Base-by-base conservation (phyloP, 2,329 filamentous ascomycete genomes). In the Parafenestella ontariensis region DNA sequence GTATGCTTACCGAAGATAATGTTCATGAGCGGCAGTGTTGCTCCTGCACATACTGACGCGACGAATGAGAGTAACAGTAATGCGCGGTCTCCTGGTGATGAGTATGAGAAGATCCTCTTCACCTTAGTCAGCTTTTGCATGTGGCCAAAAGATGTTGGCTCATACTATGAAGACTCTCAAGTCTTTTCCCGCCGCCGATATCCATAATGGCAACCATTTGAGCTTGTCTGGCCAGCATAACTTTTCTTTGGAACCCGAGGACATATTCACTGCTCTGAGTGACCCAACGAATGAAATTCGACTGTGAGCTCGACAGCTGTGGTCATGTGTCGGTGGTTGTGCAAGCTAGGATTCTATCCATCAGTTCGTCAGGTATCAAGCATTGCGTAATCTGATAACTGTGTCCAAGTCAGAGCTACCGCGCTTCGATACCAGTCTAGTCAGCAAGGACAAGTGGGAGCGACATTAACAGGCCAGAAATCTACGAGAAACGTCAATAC, bases 11-110 rank as follows among this genome's bases (percentile, higher is more conserved):
- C 84, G 67, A 86, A 85, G 9, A 86, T 75, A 31, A 87, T 76
- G 43, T 85, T 83, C 82, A 87, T 85, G 26, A 85, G 63, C 0
- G 83, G 83, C 0, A 83, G 56, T 11, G 68, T 67, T 3, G 62
- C 61, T 10, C 66, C 66, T 42, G 66, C 55, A 33, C 56, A 59
- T 20, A 64, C 33, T 21, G 65, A 69, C 11, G 66, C 54, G 11
- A 65, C 8, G 9, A 58, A 39, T 17, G 66, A 64, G 42, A 41
- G 46, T 5, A 52, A 18, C 26, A 69, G 50, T 18, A 60, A 58
- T 17, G 50, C 17, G 26, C 58, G 52, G 50, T 68, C 65, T 37
- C 21, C 47, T 15, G 20, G 21, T 13, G 63, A 51, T 15, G 66
- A 48, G 20, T 64, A 64, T 5, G 65, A 64, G 21, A 66, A 52